A percentile compares a stretch with the other conserved stretches of the same genome.
These are phyloP conservation scores for Gomphus sp. DNA, from an alignment of 1,284 basidiomycete species.

Conservation along the genomic window DNA sequence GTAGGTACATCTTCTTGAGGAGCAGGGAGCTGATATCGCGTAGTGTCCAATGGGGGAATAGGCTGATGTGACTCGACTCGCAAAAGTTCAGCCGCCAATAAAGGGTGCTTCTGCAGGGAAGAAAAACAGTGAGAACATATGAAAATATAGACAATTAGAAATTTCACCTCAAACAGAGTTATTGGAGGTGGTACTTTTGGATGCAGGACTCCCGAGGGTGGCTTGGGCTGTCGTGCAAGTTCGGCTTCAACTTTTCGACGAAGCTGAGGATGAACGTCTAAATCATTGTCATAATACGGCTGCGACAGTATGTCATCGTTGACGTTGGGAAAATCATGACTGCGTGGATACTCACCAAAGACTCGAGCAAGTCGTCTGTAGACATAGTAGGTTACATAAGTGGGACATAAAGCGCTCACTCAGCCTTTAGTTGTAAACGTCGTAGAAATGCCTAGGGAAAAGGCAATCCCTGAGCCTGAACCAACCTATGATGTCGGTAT, in stretches of 20 bases:
- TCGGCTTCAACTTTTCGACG: conserved; percentile 67
- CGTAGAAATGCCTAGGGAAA: conserved; percentile 2
- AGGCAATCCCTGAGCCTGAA: neutral
- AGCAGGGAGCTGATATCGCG: conserved; percentile 72
- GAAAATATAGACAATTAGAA: conserved; percentile 15
- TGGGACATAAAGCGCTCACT: no score
- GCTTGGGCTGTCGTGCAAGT: conserved; percentile 57
- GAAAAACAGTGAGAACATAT: conserved; percentile 11
- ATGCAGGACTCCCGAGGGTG: conserved; percentile 42
- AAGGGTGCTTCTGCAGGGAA: conserved; percentile 45
- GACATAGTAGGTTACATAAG: neutral
- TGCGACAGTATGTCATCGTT: neutral
- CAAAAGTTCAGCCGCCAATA: conserved; percentile 63
- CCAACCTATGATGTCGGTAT: conserved; percentile 3
- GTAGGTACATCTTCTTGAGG: conserved; percentile 57
- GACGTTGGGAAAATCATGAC: neutral
- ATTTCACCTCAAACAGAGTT: conserved; percentile 60
- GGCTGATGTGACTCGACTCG: conserved; percentile 65
- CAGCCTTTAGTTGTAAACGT: neutral
- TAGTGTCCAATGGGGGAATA: conserved; percentile 66
- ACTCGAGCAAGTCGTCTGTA: conserved; percentile 1
- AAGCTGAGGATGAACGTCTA: conserved; percentile 66
- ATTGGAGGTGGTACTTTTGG: conserved; percentile 63
- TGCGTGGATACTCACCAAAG: neutral
- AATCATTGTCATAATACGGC: conserved; percentile 92